phyloP scores from a whole-genome alignment of 2,329 filamentous ascomycete species.

The Colletotrichum karsti region DNA sequence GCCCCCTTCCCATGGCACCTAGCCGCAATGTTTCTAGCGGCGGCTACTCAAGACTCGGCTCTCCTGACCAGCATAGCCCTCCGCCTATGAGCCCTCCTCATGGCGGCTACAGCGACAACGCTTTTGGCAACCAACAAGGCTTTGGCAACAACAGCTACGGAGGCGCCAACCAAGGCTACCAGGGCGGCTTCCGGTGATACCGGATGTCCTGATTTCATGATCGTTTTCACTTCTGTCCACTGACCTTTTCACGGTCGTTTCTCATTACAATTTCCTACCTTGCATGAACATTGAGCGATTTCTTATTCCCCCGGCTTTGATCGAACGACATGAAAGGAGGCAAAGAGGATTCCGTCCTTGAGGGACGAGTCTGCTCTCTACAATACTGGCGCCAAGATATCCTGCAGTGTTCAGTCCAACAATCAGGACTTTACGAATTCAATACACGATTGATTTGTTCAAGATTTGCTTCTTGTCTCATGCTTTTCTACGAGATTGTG shows the following conservation, averaged over 20 bases:
- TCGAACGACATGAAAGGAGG: neutral
- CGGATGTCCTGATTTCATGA: neutral
- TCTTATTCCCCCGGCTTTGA: neutral
- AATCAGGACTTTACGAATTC: constrained; percentile 1
- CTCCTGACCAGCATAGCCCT: constrained; percentile 26
- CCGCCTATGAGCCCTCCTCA: constrained; percentile 26
- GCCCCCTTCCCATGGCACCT: constrained; percentile 24
- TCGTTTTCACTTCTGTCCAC: neutral
- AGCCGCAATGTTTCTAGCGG: constrained; percentile 27
- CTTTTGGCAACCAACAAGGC: constrained; percentile 17
- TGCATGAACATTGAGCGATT: constrained; percentile 18
- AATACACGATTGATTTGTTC: constrained; percentile 1
- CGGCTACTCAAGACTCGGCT: constrained; percentile 24
- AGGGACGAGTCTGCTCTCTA: neutral
- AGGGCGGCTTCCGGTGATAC: constrained; percentile 23
- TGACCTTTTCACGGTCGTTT: neutral
- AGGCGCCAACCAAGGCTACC: constrained; percentile 23
- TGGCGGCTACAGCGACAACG: constrained; percentile 12
- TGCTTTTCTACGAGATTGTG: neutral
- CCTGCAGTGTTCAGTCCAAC: neutral
- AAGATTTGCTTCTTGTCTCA: neutral
- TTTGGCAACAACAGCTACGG: constrained; percentile 9
- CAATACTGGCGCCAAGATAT: constrained; percentile 14
- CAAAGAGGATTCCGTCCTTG: neutral
- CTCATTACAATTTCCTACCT: neutral